A percentile compares a stretch with the other conserved stretches of the same genome.
Conservation (phyloP, 106 monocot species). For the Dendrobium catenatum region DNA sequence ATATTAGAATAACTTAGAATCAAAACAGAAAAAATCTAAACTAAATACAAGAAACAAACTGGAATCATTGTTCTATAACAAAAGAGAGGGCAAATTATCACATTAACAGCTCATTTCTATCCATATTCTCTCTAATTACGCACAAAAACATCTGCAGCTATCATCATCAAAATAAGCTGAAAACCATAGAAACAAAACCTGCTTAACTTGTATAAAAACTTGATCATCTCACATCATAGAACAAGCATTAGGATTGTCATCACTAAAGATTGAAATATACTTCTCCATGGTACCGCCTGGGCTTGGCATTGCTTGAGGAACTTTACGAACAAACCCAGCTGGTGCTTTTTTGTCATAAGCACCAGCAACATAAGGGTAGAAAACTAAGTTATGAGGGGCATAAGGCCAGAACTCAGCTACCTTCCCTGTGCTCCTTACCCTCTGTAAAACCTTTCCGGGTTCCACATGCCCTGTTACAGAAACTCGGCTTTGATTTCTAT, state of each 20-base stretch:
- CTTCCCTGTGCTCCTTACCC: slow-evolving; percentile 44
- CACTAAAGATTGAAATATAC: slow-evolving; percentile 42
- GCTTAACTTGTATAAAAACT: neutral
- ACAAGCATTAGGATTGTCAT: slow-evolving; percentile 57
- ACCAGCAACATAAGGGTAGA: slow-evolving; percentile 38
- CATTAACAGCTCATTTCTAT: neutral
- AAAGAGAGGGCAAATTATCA: neutral
- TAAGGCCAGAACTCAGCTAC: slow-evolving; percentile 57
- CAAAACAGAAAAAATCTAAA: too few relatives aligned
- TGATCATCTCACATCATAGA: slow-evolving; percentile 35
- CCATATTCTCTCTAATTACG: neutral
- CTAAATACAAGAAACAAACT: too few relatives aligned
- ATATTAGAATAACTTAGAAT: too few relatives aligned
- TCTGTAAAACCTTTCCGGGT: slow-evolving; percentile 23
- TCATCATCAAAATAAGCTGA: neutral
- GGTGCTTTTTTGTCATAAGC: slow-evolving; percentile 66
- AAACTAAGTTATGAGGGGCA: slow-evolving; percentile 34
- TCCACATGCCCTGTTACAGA: slow-evolving; percentile 48
- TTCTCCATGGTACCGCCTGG: slow-evolving; percentile 15
- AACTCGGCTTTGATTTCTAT: slow-evolving; percentile 40
- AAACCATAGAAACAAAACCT: neutral
- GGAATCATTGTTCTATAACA: too few relatives aligned
- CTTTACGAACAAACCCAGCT: slow-evolving; percentile 44
- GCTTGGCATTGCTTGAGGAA: slow-evolving; percentile 28
- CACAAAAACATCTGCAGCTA: neutral